Conservation (phyloP, 768 basidiomycete genomes). For the Calocybe cyanea region DNA sequence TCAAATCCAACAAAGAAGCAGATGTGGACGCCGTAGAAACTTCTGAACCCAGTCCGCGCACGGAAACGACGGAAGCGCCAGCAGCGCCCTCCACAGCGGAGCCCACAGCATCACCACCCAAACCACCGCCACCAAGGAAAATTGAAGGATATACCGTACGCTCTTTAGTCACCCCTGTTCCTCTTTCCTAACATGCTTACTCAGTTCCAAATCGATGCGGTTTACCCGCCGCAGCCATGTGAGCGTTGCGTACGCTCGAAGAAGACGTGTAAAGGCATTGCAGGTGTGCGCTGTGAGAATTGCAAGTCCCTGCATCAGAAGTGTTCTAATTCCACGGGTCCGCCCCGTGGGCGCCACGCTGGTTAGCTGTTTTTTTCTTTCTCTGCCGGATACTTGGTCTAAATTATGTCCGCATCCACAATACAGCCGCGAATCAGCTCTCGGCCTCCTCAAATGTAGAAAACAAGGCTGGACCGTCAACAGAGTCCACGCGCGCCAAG, state of each 20-base stretch:
- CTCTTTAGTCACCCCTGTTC: neutral
- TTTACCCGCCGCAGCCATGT: constrained; percentile 38
- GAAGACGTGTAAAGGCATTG: constrained; percentile 38
- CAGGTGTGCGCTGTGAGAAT: constrained; percentile 41
- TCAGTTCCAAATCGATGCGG: constrained; percentile 17
- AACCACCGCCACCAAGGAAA: constrained; percentile 21
- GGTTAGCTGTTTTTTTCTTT: constrained; percentile 19
- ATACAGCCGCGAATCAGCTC: constrained; percentile 10
- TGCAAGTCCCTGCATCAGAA: constrained; percentile 45
- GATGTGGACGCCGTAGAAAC: constrained; percentile 22
- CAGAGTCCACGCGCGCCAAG: constrained; percentile 20
- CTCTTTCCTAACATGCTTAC: constrained; percentile 1
- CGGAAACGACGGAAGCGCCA: constrained; percentile 14
- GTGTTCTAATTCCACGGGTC: constrained; percentile 42
- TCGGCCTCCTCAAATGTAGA: constrained; percentile 5
- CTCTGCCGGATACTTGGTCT: constrained; percentile 1
- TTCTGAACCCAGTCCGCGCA: constrained; percentile 24
- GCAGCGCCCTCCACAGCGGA: constrained; percentile 2
- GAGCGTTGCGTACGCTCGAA: constrained; percentile 42
- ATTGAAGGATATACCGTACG: constrained; percentile 23
- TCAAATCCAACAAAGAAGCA: constrained; percentile 21
- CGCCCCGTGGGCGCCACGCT: constrained; percentile 38
- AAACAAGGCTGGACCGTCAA: constrained; percentile 7
- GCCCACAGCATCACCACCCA: constrained; percentile 17
- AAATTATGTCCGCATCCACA: neutral